These are phyloP conservation scores for Heterobasidion occidentale DNA, from an alignment of 1,284 basidiomycete species.

Conservation along the genomic window DNA sequence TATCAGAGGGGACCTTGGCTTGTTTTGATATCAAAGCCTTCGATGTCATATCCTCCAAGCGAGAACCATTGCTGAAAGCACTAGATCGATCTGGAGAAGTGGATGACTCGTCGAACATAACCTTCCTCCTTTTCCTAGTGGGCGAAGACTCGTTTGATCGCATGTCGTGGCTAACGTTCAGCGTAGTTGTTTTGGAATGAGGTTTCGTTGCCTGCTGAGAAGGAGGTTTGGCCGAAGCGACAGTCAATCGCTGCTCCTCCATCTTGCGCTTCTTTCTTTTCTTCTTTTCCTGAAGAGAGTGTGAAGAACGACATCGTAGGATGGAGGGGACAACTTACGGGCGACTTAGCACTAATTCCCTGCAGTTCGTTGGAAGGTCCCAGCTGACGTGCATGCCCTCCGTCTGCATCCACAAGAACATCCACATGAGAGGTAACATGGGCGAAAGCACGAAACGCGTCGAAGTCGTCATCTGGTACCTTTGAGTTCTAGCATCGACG, in stretches of 20 bases:
- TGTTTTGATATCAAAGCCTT: neutral
- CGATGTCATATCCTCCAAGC: neutral
- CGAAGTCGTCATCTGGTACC: constrained; percentile 63
- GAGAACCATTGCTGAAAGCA: too few relatives aligned
- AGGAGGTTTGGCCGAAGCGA: too few relatives aligned
- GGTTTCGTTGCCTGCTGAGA: too few relatives aligned
- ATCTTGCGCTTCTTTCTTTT: too few relatives aligned
- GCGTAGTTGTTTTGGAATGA: too few relatives aligned
- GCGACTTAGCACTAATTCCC: neutral
- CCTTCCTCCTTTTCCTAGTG: neutral
- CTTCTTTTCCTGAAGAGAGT: too few relatives aligned
- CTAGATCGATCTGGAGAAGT: neutral
- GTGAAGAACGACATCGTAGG: too few relatives aligned
- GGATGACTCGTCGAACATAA: neutral
- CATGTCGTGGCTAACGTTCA: too few relatives aligned
- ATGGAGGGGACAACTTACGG: neutral
- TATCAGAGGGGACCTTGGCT: neutral
- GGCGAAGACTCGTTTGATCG: neutral
- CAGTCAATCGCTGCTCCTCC: too few relatives aligned
- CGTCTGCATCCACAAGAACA: constrained; percentile 27
- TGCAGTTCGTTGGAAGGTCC: neutral
- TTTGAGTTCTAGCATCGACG: neutral
- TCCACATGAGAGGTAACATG: constrained; percentile 26
- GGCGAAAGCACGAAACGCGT: constrained; percentile 50
- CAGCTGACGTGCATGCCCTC: neutral